Base-by-base conservation (phyloP, 2,329 filamentous ascomycete species). In the Aspergillus alliaceus region DNA sequence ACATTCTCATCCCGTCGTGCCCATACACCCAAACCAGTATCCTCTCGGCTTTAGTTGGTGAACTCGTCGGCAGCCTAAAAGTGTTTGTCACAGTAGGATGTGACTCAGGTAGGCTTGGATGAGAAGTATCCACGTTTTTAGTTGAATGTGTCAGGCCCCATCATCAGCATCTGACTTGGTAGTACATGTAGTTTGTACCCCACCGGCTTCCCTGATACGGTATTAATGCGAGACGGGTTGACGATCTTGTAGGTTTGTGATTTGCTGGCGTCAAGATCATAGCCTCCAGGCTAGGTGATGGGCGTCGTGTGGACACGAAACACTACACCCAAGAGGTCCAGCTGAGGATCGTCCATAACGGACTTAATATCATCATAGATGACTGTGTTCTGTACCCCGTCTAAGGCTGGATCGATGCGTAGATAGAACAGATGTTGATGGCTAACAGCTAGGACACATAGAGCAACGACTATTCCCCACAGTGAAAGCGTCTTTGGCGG, bases 341-440 rank as follows among this genome's bases (percentile, higher is more conserved):
- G 22, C 2, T 53, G 31, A 4, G 37, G 37, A 2, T 44, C 31
- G 5, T 24, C 25, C 8, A 32, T 5, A 4, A 53, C 40, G 14
- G 51, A n/a, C 9, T 25, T 37, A 8, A 53, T 53, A 25, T 48
- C 52, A 15, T 54, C 40, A 3, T 48, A 34, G 15, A 37, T 31
- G 4, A 87, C 71, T 0, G 79, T 80, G 59, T 86, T 87, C 2
- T 76, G 65, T 65, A 81, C 75, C 22, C 80, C 75, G 61, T 88
- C 86, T 37, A 89, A 80, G 8, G 83, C 83, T 0, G 87, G 86
- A 63, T 90, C 87, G 49, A 90, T 83, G 1, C 87, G 80, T 40
- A 86, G 72, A 24, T 79, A 82, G 68, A 90, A 90, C 42, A 90
- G 79, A 72, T 90, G 88, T 68, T 90, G 88, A 62, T 90, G 87